A percentile compares a stretch with the other conserved stretches of the same genome.
phyloP scores from a whole-genome alignment of 305 asterid species.

The Plantago lanceolata region DNA sequence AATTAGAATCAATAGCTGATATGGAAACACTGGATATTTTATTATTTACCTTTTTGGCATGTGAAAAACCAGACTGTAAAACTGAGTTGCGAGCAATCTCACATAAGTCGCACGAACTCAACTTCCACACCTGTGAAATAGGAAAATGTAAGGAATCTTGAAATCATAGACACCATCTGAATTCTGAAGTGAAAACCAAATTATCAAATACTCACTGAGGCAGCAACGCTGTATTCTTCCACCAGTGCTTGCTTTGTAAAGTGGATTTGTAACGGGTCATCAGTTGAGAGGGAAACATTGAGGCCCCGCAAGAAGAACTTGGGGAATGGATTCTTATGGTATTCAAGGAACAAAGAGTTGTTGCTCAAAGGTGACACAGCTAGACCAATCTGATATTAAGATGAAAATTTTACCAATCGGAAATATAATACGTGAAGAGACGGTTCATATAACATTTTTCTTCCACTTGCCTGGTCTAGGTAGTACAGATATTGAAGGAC shows the following conservation, averaged over 20 bases:
- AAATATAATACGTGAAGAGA: slow-evolving; percentile 6
- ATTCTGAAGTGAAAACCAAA: slow-evolving; percentile 4
- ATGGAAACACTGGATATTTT: background rate
- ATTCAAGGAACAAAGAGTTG: slow-evolving; percentile 92
- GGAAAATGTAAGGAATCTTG: background rate
- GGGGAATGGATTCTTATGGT: slow-evolving; percentile 94
- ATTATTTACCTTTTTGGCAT: slow-evolving; percentile 66
- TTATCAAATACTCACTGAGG: slow-evolving; percentile 65
- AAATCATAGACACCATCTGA: slow-evolving; percentile 16
- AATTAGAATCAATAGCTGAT: background rate
- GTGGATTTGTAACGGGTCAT: slow-evolving; percentile 95
- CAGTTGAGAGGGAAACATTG: slow-evolving; percentile 92
- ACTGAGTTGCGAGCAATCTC: slow-evolving; percentile 99
- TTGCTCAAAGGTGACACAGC: slow-evolving; percentile 99
- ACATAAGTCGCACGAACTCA: slow-evolving; percentile 88
- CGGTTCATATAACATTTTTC: slow-evolving; percentile 12
- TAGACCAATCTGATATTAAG: slow-evolving; percentile 71
- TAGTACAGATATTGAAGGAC: slow-evolving; percentile 92
- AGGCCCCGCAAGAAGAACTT: slow-evolving; percentile 91
- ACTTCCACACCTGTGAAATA: slow-evolving; percentile 81
- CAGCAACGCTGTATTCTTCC: slow-evolving; percentile 98
- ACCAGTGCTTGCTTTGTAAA: slow-evolving; percentile 94
- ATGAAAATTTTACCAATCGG: slow-evolving; percentile 24
- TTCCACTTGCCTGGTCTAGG: slow-evolving; percentile 76
- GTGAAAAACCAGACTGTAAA: slow-evolving; percentile 91